Base-by-base conservation (phyloP, 768 basidiomycete species). In the Tricholoma sp. region DNA sequence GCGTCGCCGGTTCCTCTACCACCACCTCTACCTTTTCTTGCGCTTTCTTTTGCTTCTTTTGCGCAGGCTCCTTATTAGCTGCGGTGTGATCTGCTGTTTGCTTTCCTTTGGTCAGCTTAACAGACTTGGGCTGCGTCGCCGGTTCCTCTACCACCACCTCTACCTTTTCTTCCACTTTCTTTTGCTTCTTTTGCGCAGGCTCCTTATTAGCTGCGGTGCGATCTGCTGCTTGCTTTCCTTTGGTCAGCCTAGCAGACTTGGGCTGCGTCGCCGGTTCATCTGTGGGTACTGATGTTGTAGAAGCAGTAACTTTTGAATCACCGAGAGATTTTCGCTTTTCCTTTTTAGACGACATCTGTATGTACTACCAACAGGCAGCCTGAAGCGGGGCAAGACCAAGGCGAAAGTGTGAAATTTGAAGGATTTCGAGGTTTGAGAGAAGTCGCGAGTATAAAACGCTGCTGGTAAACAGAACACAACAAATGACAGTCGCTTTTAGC, bases 261-360 rank as follows among this genome's bases (percentile, higher is more conserved):
- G 12, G 41, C 29, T 64, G 45, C 39, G 45, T 45, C 50, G 41
- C 51, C 41, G 36, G 51, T 17, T 50, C 42, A 6, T 39, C 37
- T 13, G n/a, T n/a, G n/a, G 24, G 24, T n/a, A n/a, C 37, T n/a
- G 37, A 1, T n/a, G 4, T n/a, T n/a, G 63, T 51, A 52, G 65
- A 53, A 50, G 54, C 47, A 29, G 61, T 42, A 24, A 45, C 45
- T 28, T 56, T 50, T 15, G 15, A 20, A 10, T 58, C 61, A 13
- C 59, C 60, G n/a, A 45, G 47, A 34, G 62, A 57, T 56, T 69
- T 68, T 33, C 61, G 63, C 45, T 66, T 70, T 54, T 61, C 59
- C 47, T 63, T 62, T 52, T 65, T 66, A 12, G 59, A 55, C 20
- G 57, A 52, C 13, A 53, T 45, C 57, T 20, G 62, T 55, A 7